Conservation (phyloP, 805 yeast genomes). For the Myxozyma geophila region DNA sequence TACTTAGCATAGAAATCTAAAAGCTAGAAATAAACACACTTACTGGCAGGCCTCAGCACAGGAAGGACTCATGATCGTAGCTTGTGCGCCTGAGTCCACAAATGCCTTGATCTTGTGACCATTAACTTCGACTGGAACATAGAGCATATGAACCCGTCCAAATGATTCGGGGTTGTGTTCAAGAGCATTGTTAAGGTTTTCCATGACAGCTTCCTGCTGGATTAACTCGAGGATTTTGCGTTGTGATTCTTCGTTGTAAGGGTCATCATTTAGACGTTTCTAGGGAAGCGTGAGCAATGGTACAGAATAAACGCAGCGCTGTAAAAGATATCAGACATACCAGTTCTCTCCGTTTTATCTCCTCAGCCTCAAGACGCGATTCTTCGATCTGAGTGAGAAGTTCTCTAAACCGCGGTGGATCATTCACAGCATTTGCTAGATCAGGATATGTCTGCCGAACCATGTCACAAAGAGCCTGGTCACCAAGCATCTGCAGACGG, state of each 20-base stretch:
- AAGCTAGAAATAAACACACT: constrained; percentile 1
- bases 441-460: constrained; percentile 53
- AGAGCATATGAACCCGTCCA: constrained; percentile 81
- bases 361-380: constrained; percentile 42
- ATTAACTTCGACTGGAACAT: constrained; percentile 75
- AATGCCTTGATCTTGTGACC: constrained; percentile 85
- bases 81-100: constrained; percentile 96
- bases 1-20: neutral
- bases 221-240: constrained; percentile 67
- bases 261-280: constrained; percentile 59
- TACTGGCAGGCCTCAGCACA: constrained; percentile 72
- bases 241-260: constrained; percentile 73
- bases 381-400: constrained; percentile 42
- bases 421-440: constrained; percentile 52
- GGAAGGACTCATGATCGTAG: constrained; percentile 76
- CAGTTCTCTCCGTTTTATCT: constrained; percentile 52
- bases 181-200: constrained; percentile 75
- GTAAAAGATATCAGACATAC: constrained; percentile 2
- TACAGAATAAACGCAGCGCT: too few species aligned
- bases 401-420: constrained; percentile 55
- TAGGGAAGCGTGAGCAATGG: neutral
- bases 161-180: constrained; percentile 90
- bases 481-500: constrained; percentile 45
- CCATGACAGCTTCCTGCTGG: constrained; percentile 70
- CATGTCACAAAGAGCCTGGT: constrained; percentile 44